These are phyloP conservation scores for Gynandropsis gynandra DNA, from an alignment of 345 rosid genomes.

Conservation along the genomic window DNA sequence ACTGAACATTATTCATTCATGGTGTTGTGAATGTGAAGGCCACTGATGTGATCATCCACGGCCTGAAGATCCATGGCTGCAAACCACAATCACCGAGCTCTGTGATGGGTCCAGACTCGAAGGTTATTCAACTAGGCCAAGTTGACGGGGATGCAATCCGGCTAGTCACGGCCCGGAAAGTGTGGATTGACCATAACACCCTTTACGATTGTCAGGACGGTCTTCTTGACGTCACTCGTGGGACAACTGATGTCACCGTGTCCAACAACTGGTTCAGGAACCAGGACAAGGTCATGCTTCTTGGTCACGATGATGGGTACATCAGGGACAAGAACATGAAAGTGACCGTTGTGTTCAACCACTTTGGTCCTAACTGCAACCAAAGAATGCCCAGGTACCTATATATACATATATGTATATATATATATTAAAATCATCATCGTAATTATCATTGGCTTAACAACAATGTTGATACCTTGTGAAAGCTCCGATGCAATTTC, in stretches of 20 bases:
- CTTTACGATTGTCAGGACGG: conserved; percentile 57
- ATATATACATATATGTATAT: background rate
- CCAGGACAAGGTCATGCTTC: conserved; percentile 87
- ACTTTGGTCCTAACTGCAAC: conserved; percentile 83
- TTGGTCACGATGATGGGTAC: conserved; percentile 66
- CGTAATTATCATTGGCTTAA: background rate
- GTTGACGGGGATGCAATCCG: conserved; percentile 76
- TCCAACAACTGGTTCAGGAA: conserved; percentile 71
- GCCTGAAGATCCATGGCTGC: conserved; percentile 62
- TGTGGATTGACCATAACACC: conserved; percentile 78
- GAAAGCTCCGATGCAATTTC: too few relatives aligned
- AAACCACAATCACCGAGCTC: conserved; percentile 39
- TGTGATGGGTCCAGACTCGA: conserved; percentile 52
- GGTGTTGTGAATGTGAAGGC: conserved; percentile 21
- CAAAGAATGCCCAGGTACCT: conserved; percentile 71
- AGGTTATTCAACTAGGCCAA: conserved; percentile 34
- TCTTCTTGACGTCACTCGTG: conserved; percentile 56
- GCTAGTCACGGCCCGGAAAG: conserved; percentile 47
- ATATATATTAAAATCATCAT: background rate
- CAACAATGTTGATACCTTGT: too few relatives aligned
- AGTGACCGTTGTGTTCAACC: conserved; percentile 60
- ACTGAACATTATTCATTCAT: too few relatives aligned
- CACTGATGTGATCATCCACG: conserved; percentile 64
- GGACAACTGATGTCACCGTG: conserved; percentile 48
- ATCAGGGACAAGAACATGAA: conserved; percentile 51